These are phyloP conservation scores for Lonicera japonica DNA, from an alignment of 129 eudicot species.

Conservation along the genomic window DNA sequence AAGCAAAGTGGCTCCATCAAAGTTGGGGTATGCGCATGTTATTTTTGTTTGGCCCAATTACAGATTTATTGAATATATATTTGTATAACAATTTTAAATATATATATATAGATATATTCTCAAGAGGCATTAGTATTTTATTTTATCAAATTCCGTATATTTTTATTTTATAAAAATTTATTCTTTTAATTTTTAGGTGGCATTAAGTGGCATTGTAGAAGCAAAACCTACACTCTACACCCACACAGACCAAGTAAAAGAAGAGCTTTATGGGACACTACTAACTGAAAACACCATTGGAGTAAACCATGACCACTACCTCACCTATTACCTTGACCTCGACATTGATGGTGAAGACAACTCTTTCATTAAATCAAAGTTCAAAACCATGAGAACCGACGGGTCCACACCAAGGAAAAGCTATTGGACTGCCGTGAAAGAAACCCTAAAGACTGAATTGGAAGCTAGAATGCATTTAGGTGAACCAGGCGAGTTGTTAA, in stretches of 20 bases:
- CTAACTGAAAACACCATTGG: not conserved
- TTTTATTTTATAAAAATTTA: not conserved
- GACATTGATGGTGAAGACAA: conserved; percentile 4
- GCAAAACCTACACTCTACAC: not conserved
- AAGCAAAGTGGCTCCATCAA: conserved; percentile 3
- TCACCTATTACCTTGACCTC: not conserved
- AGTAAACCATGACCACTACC: not conserved
- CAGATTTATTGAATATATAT: too few species aligned
- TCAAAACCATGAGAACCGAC: not conserved
- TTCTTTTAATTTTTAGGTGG: not conserved
- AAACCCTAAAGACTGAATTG: conserved; percentile 3
- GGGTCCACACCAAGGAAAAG: conserved; percentile 6
- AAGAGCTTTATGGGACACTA: conserved; percentile 1
- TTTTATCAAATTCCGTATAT: not conserved
- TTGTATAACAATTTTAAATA: too few species aligned
- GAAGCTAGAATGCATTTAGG: conserved; percentile 2
- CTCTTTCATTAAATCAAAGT: conserved; percentile 1
- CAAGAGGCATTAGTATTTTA: not conserved
- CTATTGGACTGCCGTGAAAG: not conserved
- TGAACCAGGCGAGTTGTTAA: not conserved
- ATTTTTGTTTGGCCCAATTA: too few species aligned
- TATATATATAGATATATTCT: not conserved
- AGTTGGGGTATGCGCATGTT: not conserved
- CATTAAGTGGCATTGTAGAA: not conserved
- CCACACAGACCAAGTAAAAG: not conserved